A percentile compares a stretch with the other conserved stretches of the same genome.
phyloP scores from a whole-genome alignment of 176 grass and related monocot species.

The Saccharum officinarum region DNA sequence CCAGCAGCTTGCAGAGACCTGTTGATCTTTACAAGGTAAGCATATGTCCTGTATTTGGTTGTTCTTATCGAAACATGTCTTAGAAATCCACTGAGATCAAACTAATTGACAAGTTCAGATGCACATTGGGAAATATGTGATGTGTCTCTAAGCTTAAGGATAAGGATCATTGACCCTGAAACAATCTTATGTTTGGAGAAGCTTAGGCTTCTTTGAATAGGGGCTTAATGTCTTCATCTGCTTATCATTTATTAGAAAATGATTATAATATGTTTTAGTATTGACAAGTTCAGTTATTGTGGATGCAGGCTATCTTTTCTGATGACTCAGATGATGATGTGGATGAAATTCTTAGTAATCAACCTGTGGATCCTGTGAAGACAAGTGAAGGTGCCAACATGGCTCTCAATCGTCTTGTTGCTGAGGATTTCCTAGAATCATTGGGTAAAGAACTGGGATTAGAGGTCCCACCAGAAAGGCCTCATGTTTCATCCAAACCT shows the following conservation, averaged over 20 bases:
- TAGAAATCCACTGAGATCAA: neutral
- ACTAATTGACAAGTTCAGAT: too few relatives aligned
- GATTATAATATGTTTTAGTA: conserved; percentile 9
- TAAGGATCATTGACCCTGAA: neutral
- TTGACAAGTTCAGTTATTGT: conserved; percentile 20
- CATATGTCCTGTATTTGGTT: neutral
- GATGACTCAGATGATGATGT: conserved; percentile 90
- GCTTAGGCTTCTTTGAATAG: neutral
- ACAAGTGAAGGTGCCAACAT: conserved; percentile 93
- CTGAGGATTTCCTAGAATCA: conserved; percentile 94
- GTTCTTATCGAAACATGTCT: conserved; percentile 7
- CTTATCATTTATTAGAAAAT: conserved; percentile 19
- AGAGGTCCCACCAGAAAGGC: conserved; percentile 77
- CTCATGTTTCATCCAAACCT: conserved; percentile 28
- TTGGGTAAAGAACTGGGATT: conserved; percentile 92
- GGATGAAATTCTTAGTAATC: conserved; percentile 36
- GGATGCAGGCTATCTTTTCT: conserved; percentile 90
- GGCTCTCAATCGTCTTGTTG: conserved; percentile 87
- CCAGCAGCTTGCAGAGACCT: conserved; percentile 62
- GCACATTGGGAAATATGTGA: neutral
- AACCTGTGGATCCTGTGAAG: conserved; percentile 55
- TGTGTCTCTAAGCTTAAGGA: neutral
- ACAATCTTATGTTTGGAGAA: neutral
- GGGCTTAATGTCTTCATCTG: neutral
- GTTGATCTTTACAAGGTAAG: conserved; percentile 93